These are phyloP conservation scores for Tylopilus balloui DNA, from an alignment of 768 basidiomycete species.

Conservation along the genomic window DNA sequence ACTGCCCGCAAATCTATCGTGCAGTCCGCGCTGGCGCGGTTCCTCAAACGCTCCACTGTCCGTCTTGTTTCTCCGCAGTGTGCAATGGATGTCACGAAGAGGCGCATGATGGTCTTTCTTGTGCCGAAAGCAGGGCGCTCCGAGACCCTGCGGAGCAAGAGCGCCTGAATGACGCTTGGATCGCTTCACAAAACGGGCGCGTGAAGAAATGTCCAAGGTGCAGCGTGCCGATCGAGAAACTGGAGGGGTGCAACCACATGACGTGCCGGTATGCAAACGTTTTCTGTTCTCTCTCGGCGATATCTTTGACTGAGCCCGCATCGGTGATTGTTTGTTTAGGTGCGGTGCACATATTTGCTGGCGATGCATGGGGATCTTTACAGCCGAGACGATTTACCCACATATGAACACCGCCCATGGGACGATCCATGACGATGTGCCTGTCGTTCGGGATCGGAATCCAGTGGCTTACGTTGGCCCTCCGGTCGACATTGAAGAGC, in stretches of 20 bases:
- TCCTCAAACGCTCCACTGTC: conserved; percentile 48
- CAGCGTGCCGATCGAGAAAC: conserved; percentile 61
- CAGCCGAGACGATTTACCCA: conserved; percentile 24
- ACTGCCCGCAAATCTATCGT: conserved; percentile 72
- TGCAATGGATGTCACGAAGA: conserved; percentile 61
- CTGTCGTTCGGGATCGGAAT: conserved; percentile 1
- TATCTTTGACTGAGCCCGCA: not conserved
- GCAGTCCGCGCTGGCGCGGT: conserved; percentile 38
- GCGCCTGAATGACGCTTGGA: conserved; percentile 58
- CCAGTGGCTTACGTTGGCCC: conserved; percentile 10
- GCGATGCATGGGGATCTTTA: conserved; percentile 48
- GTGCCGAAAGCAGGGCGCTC: conserved; percentile 38
- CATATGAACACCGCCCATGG: conserved; percentile 39
- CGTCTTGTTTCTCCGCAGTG: conserved; percentile 60
- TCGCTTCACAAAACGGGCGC: conserved; percentile 42
- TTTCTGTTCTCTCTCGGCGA: not conserved
- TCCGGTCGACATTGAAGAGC: conserved; percentile 19
- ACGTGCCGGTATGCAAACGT: conserved; percentile 42
- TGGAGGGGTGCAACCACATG: conserved; percentile 78
- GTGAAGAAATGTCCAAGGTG: conserved; percentile 75
- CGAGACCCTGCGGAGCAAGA: conserved; percentile 43
- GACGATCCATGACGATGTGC: conserved; percentile 21
- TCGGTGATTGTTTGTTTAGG: conserved; percentile 21
- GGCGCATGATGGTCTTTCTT: conserved; percentile 58
- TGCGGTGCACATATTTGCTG: conserved; percentile 80